Conservation (phyloP, 441 rosid species). For the Euphorbia neoarborescens region DNA sequence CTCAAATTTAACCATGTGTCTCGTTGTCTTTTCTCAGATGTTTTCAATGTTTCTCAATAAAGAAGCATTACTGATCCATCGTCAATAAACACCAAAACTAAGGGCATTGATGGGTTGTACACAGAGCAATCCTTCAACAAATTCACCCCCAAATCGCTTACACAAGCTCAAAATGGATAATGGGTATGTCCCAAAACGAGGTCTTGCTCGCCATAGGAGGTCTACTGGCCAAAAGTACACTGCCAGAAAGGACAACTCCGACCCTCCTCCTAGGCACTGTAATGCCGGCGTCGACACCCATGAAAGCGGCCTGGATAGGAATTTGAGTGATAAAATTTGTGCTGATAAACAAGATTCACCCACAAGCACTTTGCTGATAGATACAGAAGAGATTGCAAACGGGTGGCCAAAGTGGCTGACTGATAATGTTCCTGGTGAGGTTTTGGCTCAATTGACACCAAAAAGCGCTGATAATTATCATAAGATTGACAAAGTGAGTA, state of each 20-base stretch:
- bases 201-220: slow-evolving; percentile 22
- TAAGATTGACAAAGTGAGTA: slow-evolving; percentile 47
- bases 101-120: slow-evolving; percentile 34
- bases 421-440: slow-evolving; percentile 45
- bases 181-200: slow-evolving; percentile 30
- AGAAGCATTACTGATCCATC: neutral
- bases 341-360: neutral
- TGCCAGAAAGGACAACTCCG: slow-evolving; percentile 15
- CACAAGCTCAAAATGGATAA: slow-evolving; percentile 34
- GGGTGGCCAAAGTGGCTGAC: slow-evolving; percentile 66
- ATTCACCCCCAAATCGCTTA: slow-evolving; percentile 28
- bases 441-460: slow-evolving; percentile 45
- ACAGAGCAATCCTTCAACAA: slow-evolving; percentile 31
- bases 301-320: slow-evolving; percentile 13
- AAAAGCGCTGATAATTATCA: slow-evolving; percentile 52
- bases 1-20: slow-evolving; percentile 1
- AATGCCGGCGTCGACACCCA: slow-evolving; percentile 15
- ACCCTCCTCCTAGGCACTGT: slow-evolving; percentile 7
- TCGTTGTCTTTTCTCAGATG: slow-evolving; percentile 1
- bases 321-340: slow-evolving; percentile 11
- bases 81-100: neutral
- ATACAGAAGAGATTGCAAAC: slow-evolving; percentile 28
- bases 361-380: neutral
- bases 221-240: slow-evolving; percentile 36
- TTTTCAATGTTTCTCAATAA: neutral